Evolutionary conservation across 331 rosid genomes (phyloP), one percentile per base, ranked within the genome.

Genomic region (Quercus tomentella): DNA sequence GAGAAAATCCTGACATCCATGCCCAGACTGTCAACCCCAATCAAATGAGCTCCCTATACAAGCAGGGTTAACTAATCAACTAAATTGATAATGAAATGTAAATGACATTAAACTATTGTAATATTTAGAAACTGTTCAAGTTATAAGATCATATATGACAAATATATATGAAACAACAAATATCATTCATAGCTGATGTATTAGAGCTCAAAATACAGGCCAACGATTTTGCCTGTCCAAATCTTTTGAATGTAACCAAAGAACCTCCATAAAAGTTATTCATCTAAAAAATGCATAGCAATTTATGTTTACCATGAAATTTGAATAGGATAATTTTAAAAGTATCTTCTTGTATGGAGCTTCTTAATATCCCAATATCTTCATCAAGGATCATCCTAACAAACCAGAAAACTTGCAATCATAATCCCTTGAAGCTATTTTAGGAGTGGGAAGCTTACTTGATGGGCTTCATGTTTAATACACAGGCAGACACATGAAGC

Each of bases 11-110:
- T 88, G 69, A 92, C 93, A 82, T 95, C 97, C 89, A 95, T 75
- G 80, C 98, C 98, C 75, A 95, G 93, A 82, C 96, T 87, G 87
- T 95, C 98, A 65, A 95, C 89, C 63, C 98, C 97, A 55, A 92
- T 87, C 84, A 95, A 86, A 83, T 71, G 80, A 76, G 98, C 98
- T 82, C 88, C 93, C 98, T 95, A 31, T 31, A 76, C 35, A 82
- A 79, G 56, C 81, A 77, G 77, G 62, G 76, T 61, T 11, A 79
- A 62, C 6, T 20, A 72, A 69, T 75, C 77, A 43, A 28, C 55
- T 25, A 66, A 82, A 37, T 52, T 26, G 9, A 73, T 37, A 22
- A 28, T 14, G 49, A 63, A 70, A 56, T 35, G 65, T 60, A 28
- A 30, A 61, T 43, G 49, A 28, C 26, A 7, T 28, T 61, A 20